Base-by-base conservation (phyloP, 768 basidiomycete genomes). In the Naganishia vishniacii region DNA sequence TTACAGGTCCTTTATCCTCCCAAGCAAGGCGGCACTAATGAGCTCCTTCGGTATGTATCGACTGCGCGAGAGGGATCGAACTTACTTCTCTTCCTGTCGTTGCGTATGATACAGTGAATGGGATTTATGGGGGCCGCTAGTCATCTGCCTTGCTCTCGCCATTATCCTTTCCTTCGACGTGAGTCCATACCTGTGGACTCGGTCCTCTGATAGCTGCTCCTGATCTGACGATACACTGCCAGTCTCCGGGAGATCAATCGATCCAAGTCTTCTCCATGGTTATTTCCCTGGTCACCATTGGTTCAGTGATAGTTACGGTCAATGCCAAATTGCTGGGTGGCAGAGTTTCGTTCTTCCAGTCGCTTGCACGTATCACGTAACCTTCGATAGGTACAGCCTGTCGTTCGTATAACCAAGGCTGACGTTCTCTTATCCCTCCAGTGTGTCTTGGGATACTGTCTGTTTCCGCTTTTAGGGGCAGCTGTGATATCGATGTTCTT, bases 101-200 rank as follows among this genome's bases (percentile, higher is more conserved):
- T 13, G 15, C 18, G 48, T 6, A 23, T 58, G 23, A 13, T 37
- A 2, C 72, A 91, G 91, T 68, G 93, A 97, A 74, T 98, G 93
- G 94, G 94, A 98, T 78, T 82, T 98, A 26, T 98, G 94, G 94
- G 93, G 93, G 3, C 93, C 93, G 12, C 81, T 97, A 2, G 81
- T 97, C 26, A 70, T 72, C 56, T 71, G 69, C 59, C 59, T 73
- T 15, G 67, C 70, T 28, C 64, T 73, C 11, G 71, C 72, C 37
- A 70, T 73, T 56, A 65, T 71, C 34, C 62, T 75, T 3, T 72
- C 70, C 1, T 37, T 72, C 16, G 71, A 76, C 31, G 71, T 73
- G 49, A 66, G 68, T n/a, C n/a, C n/a, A n/a, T n/a, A n/a, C n/a
- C 67, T 31, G 9, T 1, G 26, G 16, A 32, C 18, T 16, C 48